Conservation (phyloP, 2,329 filamentous ascomycete genomes). For the Thyridium curvatum region DNA sequence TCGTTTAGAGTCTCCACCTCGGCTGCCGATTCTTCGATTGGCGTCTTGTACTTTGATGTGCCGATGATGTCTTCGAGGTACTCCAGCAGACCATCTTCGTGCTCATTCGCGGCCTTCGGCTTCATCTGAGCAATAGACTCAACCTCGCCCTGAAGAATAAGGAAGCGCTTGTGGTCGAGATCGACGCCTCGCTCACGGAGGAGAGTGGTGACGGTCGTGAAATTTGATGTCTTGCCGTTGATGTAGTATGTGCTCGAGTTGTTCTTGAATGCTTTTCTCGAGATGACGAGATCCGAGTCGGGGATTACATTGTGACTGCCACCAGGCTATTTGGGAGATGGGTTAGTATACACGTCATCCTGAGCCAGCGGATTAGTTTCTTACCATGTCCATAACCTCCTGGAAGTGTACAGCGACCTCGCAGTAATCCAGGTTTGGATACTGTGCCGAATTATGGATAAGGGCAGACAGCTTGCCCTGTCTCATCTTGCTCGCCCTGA, state of each 20-base stretch:
- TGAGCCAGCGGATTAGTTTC: constrained; percentile 10
- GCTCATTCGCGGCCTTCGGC: constrained; percentile 87
- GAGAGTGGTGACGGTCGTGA: constrained; percentile 83
- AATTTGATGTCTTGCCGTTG: constrained; percentile 82
- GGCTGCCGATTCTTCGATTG: constrained; percentile 86
- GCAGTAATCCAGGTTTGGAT: constrained; percentile 80
- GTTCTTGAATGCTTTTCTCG: constrained; percentile 91
- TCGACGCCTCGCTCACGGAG: constrained; percentile 86
- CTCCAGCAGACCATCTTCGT: constrained; percentile 92
- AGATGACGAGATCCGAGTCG: constrained; percentile 80
- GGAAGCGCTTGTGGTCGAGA: constrained; percentile 94
- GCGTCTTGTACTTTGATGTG: constrained; percentile 95
- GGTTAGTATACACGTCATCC: constrained; percentile 16
- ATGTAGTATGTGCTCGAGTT: constrained; percentile 99
- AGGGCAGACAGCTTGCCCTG: constrained; percentile 97
- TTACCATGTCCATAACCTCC: constrained; percentile 79
- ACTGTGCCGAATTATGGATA: constrained; percentile 91
- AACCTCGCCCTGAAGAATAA: constrained; percentile 95
- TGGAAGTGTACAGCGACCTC: constrained; percentile 97
- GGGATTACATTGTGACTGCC: constrained; percentile 73
- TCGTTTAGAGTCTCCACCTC: constrained; percentile 93
- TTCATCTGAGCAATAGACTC: constrained; percentile 99
- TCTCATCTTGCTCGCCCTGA: constrained; percentile 97
- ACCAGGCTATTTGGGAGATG: constrained; percentile 42
- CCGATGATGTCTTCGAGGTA: constrained; percentile 99